Evolutionary conservation across 257 asterid species (phyloP).

Genomic region (Nicotiana tomentosiformis): DNA sequence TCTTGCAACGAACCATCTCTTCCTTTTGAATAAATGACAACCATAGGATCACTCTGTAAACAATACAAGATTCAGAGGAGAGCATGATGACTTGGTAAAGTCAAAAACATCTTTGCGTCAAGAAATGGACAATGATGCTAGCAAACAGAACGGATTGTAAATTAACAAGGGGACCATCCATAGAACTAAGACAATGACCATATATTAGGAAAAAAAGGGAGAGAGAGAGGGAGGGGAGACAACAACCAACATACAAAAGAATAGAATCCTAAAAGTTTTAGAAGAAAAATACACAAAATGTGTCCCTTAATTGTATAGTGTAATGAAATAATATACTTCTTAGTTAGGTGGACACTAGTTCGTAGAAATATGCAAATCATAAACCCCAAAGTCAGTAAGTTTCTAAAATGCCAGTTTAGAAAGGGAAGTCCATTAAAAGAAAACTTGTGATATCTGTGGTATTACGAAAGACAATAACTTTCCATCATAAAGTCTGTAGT

Average conservation of each 20-base stretch:
- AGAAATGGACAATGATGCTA: not conserved
- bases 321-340: not conserved
- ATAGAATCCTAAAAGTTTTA: not conserved
- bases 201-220: not conserved
- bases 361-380: not conserved
- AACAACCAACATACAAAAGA: not conserved
- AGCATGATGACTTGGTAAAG: slow-evolving; percentile 13
- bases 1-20: slow-evolving; percentile 79
- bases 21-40: slow-evolving; percentile 58
- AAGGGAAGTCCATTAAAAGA: slow-evolving; percentile 1
- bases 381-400: not conserved
- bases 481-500: not conserved
- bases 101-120: not conserved
- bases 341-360: not conserved
- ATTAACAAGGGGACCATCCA: not conserved
- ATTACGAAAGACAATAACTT: not conserved
- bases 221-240: not conserved
- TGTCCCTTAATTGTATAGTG: not conserved
- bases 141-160: not conserved
- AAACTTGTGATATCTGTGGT: not conserved
- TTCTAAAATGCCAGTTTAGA: not conserved
- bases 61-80: slow-evolving; percentile 19
- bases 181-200: not conserved
- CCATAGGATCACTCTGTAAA: slow-evolving; percentile 97
- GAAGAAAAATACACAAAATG: not conserved